Conservation (phyloP, 1,284 basidiomycete species). For the Tilletia indica region DNA sequence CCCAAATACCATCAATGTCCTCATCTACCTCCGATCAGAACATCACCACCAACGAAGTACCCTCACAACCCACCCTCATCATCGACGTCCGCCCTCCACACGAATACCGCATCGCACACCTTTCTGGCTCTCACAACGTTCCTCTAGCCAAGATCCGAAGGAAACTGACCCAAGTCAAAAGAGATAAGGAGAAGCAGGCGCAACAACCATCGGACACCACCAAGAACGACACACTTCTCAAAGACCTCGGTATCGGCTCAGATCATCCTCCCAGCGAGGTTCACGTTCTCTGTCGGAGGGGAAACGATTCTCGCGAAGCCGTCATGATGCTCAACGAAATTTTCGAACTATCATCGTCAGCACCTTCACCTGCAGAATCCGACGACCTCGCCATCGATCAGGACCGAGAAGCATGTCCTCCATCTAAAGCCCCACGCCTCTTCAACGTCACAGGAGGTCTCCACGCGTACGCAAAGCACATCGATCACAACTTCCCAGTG, state of each 20-base stretch:
- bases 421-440: constrained; percentile 14
- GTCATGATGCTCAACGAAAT: constrained; percentile 63
- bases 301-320: constrained; percentile 90
- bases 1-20: too few species aligned
- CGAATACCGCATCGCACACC: constrained; percentile 82
- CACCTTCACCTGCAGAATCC: constrained; percentile 25
- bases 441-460: constrained; percentile 40
- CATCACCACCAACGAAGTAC: too few species aligned
- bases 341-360: neutral
- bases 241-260: constrained; percentile 20
- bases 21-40: too few species aligned
- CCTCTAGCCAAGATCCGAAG: constrained; percentile 61
- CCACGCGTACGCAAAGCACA: constrained; percentile 32
- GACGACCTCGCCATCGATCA: constrained; percentile 19
- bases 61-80: constrained; percentile 53
- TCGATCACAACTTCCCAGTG: constrained; percentile 36
- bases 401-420: neutral
- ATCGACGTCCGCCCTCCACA: constrained; percentile 79
- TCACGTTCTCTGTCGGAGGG: constrained; percentile 77
- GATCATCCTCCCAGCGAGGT: constrained; percentile 45
- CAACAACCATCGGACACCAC: constrained; percentile 25
- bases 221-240: constrained; percentile 73
- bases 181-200: constrained; percentile 12
- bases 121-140: constrained; percentile 64
- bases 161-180: neutral